phyloP scores from a whole-genome alignment of 1,139 yeast genomes.

The Lodderomyces parapsilosis region DNA sequence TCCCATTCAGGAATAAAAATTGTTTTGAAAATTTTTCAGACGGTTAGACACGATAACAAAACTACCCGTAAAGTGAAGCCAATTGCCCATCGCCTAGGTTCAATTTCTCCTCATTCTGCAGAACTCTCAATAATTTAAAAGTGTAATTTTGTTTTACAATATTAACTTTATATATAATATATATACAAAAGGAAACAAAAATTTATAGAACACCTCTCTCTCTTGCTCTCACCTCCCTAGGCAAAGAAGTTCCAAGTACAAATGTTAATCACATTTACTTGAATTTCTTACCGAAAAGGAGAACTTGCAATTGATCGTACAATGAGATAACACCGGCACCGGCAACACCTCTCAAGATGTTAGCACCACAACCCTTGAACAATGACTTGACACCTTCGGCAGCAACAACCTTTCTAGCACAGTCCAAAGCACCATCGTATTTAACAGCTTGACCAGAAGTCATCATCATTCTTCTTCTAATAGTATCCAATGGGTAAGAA shows the following conservation, averaged over 20 bases:
- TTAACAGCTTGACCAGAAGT: slow-evolving; percentile 56
- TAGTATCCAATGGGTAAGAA: slow-evolving; percentile 55
- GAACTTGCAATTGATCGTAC: slow-evolving; percentile 53
- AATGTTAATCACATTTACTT: slow-evolving; percentile 20
- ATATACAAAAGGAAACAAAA: neutral
- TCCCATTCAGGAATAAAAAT: neutral
- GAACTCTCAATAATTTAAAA: no score
- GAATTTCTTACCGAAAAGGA: slow-evolving; percentile 51
- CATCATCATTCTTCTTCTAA: slow-evolving; percentile 60
- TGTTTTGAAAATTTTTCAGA: neutral
- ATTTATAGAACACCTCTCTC: neutral
- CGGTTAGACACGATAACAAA: no score
- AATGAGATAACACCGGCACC: slow-evolving; percentile 57
- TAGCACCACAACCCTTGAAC: slow-evolving; percentile 58
- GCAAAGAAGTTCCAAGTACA: no score
- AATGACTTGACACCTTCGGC: slow-evolving; percentile 52
- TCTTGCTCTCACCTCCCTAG: no score
- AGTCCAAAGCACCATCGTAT: slow-evolving; percentile 52
- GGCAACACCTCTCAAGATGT: slow-evolving; percentile 59
- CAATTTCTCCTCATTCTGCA: no score
- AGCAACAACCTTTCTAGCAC: slow-evolving; percentile 49
- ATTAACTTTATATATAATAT: slow-evolving; percentile 1
- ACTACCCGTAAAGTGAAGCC: no score
- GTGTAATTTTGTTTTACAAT: neutral
- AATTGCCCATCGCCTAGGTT: no score